phyloP scores from a whole-genome alignment of 331 rosid species.

The Malus hybrid region DNA sequence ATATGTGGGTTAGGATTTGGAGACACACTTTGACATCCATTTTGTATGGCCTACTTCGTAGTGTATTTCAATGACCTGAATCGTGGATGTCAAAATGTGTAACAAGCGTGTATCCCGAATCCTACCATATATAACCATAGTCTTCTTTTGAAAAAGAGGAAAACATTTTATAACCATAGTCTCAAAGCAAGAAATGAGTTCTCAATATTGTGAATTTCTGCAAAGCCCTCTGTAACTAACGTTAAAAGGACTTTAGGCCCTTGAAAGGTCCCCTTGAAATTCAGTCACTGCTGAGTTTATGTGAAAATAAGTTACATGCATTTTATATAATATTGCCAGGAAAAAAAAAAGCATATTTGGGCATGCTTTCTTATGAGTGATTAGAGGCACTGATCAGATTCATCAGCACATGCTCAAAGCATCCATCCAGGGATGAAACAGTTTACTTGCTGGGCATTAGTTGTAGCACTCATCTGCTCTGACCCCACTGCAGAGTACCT shows the following conservation, averaged over 20 bases:
- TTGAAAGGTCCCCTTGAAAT: conserved; percentile 16
- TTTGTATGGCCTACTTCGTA: no score
- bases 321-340: not conserved
- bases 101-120: no score
- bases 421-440: conserved; percentile 91
- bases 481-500: conserved; percentile 54
- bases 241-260: conserved; percentile 3
- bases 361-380: not conserved
- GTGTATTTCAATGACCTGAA: no score
- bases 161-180: not conserved
- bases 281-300: conserved; percentile 41
- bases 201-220: conserved; percentile 5
- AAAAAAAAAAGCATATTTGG: conserved; percentile 17
- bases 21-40: no score
- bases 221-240: conserved; percentile 10
- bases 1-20: no score
- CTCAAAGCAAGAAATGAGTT: not conserved
- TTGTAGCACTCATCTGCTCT: conserved; percentile 55
- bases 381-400: no score
- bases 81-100: no score
- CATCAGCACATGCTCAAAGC: conserved; percentile 40
- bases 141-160: not conserved
- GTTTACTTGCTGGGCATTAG: conserved; percentile 66
- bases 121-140: no score
- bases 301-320: conserved; percentile 5